phyloP scores from a whole-genome alignment of 2,329 filamentous ascomycete species.

The Aspergillus alliaceus region DNA sequence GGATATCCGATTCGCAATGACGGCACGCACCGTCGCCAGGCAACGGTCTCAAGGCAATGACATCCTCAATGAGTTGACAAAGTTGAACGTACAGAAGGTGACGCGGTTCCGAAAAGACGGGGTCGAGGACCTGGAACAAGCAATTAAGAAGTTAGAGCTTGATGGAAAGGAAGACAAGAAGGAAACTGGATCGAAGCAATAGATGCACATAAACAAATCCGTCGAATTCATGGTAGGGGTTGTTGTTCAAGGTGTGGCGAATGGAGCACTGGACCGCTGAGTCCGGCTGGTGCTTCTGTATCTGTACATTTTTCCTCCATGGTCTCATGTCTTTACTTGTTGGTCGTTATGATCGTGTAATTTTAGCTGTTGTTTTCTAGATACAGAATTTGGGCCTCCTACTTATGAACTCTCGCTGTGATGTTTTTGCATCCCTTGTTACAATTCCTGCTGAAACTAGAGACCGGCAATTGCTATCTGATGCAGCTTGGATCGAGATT shows the following conservation, averaged over 20 bases:
- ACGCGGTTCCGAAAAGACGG: constrained; percentile 71
- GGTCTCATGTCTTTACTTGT: constrained; percentile 1
- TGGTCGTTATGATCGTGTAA: constrained; percentile 15
- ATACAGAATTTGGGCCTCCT: not conserved
- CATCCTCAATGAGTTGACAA: constrained; percentile 68
- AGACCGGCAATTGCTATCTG: no score
- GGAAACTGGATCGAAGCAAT: constrained; percentile 17
- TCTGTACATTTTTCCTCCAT: constrained; percentile 11
- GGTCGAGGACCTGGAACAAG: constrained; percentile 63
- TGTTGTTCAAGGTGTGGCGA: not conserved
- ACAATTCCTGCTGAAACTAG: no score
- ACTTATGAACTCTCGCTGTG: not conserved
- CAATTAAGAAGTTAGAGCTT: constrained; percentile 60
- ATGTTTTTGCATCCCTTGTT: not conserved
- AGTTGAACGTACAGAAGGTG: constrained; percentile 78
- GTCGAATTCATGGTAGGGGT: not conserved
- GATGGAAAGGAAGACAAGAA: constrained; percentile 33
- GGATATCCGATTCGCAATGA: constrained; percentile 94
- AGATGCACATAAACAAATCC: not conserved
- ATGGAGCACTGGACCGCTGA: not conserved
- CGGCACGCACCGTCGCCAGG: constrained; percentile 76
- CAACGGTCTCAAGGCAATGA: constrained; percentile 54
- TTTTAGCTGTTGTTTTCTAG: constrained; percentile 14
- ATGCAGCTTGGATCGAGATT: no score
- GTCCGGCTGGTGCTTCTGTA: not conserved